Evolutionary conservation across 2,329 filamentous ascomycete species (phyloP).

Genomic region (Acephala macrosclerotiorum): DNA sequence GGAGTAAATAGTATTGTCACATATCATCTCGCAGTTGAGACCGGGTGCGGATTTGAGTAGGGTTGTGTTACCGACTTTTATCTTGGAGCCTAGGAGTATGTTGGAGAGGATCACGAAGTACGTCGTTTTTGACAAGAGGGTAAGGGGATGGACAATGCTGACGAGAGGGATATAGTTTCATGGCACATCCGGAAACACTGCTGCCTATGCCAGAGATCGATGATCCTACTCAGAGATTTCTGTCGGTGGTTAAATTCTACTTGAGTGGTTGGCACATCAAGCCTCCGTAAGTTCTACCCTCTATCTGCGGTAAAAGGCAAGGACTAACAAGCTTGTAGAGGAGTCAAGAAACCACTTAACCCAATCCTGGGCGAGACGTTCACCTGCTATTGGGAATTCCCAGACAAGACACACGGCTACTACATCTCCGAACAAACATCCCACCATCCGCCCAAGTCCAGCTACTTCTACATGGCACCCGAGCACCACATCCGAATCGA

Average conservation of each 20-base stretch:
- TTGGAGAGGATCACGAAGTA: conserved; percentile 98
- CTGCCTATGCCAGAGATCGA: conserved; percentile 87
- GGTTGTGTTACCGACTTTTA: conserved; percentile 95
- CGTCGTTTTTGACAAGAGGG: conserved; percentile 42
- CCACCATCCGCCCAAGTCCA: conserved; percentile 97
- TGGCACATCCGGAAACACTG: conserved; percentile 97
- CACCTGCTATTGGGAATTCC: conserved; percentile 94
- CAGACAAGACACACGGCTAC: conserved; percentile 84
- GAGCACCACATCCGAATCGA: conserved; percentile 95
- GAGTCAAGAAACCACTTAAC: conserved; percentile 98
- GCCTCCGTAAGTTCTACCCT: conserved; percentile 74
- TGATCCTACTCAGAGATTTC: conserved; percentile 87
- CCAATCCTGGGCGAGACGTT: conserved; percentile 95
- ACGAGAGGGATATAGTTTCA: conserved; percentile 72
- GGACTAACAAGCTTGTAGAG: too few relatives aligned
- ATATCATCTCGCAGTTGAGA: conserved; percentile 96
- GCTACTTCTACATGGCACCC: conserved; percentile 98
- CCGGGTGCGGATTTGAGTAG: conserved; percentile 94
- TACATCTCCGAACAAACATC: conserved; percentile 98
- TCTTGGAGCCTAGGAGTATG: conserved; percentile 97
- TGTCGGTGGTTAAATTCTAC: conserved; percentile 97
- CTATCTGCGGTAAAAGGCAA: not conserved
- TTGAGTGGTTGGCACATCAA: conserved; percentile 99
- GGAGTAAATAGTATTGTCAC: conserved; percentile 83
- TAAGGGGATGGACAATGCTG: conserved; percentile 19